Evolutionary conservation across 768 basidiomycete species (phyloP), one percentile per base, ranked within the genome.

Genomic region (Inosperma sp.): DNA sequence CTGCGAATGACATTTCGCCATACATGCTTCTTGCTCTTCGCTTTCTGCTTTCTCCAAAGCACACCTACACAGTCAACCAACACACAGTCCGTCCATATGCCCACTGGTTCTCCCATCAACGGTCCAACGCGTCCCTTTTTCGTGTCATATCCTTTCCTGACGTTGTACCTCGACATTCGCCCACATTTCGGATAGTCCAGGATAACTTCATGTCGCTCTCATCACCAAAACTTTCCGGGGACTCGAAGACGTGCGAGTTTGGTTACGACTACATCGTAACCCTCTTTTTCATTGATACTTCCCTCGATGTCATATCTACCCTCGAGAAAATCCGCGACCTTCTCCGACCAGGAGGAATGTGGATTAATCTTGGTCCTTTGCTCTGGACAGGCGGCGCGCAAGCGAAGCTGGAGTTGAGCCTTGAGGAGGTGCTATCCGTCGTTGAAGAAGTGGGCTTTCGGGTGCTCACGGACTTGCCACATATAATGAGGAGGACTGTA

Each of bases 281-380:
- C 21, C 69, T 82, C 12, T 85, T 82, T 66, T 85, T 83, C 69
- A 80, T 83, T 61, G 81, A 82, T 65, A 83, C 81, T 4, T 79
- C 81, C 5, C 62, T 75, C 51, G 78, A 81, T 55, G 69, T 78
- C 21, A 64, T 81, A 35, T 62, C 72, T 0, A 80, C 79, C 12
- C 69, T 86, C 49, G 71, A 75, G 48, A 79, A 82, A 23, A 83
- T 88, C 31, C 71, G 78, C 59, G 33, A 53, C 10, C 72, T 84
- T 17, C 73, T 88, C 13, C 71, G 71, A 27, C 80, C 82, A 0
- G 82, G 83, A 4, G 86, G 84, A 2, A 70, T 64, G 7, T 88
- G 84, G 86, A 77, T 86, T 60, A 88, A 88, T 60, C 68, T 84
- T 4, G 85, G 84, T 2, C 86, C 84, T 7, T 66, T 86, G 16